phyloP scores from a whole-genome alignment of 2,329 filamentous ascomycete species.

The Graphilbum sp. region DNA sequence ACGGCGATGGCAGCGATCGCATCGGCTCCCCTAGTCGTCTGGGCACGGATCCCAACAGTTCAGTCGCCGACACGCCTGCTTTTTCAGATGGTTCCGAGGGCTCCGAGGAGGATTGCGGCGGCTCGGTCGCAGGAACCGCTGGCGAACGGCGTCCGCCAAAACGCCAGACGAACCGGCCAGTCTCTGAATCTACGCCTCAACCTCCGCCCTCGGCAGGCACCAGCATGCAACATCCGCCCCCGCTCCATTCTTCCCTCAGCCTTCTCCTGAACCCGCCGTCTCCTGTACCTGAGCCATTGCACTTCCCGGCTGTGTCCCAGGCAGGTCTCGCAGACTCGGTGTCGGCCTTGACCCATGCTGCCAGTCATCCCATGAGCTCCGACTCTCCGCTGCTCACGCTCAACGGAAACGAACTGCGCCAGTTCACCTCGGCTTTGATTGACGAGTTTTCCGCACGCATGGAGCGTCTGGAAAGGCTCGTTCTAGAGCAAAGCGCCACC shows the following conservation, averaged over 20 bases:
- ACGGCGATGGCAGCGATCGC: conserved; percentile 14
- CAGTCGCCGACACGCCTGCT: conserved; percentile 4
- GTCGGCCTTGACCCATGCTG: not conserved
- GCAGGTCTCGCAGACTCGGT: not conserved
- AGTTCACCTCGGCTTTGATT: conserved; percentile 13
- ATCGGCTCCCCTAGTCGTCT: not conserved
- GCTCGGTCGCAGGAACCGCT: conserved; percentile 2
- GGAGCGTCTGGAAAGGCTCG: conserved; percentile 35
- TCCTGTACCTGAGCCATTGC: not conserved
- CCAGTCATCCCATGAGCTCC: not conserved
- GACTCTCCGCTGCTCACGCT: conserved; percentile 6
- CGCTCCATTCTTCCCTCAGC: conserved; percentile 7
- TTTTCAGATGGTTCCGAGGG: conserved; percentile 11
- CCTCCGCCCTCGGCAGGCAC: not conserved
- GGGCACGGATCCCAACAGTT: conserved; percentile 2
- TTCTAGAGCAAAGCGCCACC: conserved; percentile 21
- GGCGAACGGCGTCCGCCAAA: conserved; percentile 19
- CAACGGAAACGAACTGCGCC: conserved; percentile 13
- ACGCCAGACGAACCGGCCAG: conserved; percentile 13
- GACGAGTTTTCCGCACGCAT: conserved; percentile 33
- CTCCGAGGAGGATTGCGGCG: conserved; percentile 9
- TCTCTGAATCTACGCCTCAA: conserved; percentile 8
- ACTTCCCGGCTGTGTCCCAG: not conserved
- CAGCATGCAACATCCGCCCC: not conserved
- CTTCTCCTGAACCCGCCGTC: conserved; percentile 9